phyloP scores from a whole-genome alignment of 345 rosid species.

The Rhodomyrtus tomentosa region DNA sequence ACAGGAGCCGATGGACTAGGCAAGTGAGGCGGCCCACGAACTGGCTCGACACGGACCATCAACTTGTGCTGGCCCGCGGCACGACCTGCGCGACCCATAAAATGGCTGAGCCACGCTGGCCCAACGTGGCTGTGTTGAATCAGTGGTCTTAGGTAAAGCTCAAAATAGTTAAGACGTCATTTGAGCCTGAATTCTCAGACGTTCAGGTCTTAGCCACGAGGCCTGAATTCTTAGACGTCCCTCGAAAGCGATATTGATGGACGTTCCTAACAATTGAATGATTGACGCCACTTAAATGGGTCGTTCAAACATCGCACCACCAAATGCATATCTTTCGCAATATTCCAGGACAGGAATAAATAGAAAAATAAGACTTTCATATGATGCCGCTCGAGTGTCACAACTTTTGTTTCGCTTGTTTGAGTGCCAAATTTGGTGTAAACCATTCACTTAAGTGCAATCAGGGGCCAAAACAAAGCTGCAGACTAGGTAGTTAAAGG shows the following conservation, averaged over 20 bases:
- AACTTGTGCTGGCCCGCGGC: neutral
- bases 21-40: neutral
- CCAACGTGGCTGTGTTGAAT: neutral
- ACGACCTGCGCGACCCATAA: neutral
- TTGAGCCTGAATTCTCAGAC: no score
- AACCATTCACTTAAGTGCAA: no score
- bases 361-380: no score
- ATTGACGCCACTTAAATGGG: neutral
- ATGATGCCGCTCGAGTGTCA: no score
- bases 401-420: no score
- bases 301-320: neutral
- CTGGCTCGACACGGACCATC: neutral
- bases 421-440: no score
- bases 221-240: neutral
- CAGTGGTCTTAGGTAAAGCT: neutral
- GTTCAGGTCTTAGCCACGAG: no score
- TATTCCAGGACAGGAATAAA: neutral
- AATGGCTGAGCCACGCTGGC: neutral
- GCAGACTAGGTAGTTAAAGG: no score
- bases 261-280: neutral
- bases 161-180: no score
- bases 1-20: neutral
- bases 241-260: neutral
- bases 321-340: neutral
- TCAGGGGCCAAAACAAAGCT: no score